Evolutionary conservation across 345 rosid species (phyloP).

Genomic region (Aquilaria sinensis): DNA sequence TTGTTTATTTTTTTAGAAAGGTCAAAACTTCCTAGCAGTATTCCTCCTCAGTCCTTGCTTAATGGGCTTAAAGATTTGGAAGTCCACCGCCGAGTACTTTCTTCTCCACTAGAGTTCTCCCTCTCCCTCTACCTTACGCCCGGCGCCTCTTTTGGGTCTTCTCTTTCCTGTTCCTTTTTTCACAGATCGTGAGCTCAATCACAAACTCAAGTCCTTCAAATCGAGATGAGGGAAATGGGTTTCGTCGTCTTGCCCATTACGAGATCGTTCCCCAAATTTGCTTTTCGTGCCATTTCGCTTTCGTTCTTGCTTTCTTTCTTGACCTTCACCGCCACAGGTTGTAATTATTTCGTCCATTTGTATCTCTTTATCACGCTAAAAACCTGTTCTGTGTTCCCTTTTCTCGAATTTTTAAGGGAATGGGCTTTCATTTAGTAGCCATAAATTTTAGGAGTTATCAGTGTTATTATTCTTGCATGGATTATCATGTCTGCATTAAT

Average conservation of each 20-base stretch:
- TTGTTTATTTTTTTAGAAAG: too few species aligned
- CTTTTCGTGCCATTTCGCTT: constrained; percentile 18
- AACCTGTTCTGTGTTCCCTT: neutral
- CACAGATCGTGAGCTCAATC: neutral
- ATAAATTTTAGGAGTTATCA: neutral
- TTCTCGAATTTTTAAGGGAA: constrained; percentile 4
- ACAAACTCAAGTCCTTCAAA: constrained; percentile 8
- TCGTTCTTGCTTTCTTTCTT: constrained; percentile 34
- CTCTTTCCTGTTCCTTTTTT: constrained; percentile 3
- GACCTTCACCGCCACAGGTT: constrained; percentile 49
- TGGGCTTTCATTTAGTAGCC: neutral
- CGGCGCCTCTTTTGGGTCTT: constrained; percentile 7
- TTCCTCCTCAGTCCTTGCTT: too few species aligned
- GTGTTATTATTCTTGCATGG: neutral
- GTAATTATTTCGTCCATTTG: neutral
- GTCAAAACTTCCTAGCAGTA: too few species aligned
- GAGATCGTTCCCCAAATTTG: constrained; percentile 21
- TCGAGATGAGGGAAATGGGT: constrained; percentile 29
- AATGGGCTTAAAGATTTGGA: too few species aligned
- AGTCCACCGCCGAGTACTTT: neutral
- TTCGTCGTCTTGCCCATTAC: constrained; percentile 19
- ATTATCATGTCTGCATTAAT: neutral
- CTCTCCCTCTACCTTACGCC: constrained; percentile 9
- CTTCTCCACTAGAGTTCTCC: neutral
- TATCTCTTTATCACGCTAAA: constrained; percentile 1